Conservation (phyloP, 768 basidiomycete species). For the Leccinum boreale region DNA sequence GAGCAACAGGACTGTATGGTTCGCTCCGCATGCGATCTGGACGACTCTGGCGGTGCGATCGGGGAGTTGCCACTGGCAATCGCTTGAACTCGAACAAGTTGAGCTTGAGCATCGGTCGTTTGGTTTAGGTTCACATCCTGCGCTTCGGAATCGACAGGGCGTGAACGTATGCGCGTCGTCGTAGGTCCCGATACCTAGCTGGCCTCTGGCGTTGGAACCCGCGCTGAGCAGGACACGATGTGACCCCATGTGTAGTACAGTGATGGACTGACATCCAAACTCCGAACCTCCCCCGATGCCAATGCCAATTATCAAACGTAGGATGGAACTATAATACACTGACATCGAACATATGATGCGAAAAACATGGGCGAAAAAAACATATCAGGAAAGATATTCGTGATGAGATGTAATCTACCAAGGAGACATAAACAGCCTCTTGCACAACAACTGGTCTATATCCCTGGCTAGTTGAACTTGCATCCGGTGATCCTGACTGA, state of each 20-base stretch:
- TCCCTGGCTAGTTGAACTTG: slow-evolving; percentile 37
- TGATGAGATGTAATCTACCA: slow-evolving; percentile 10
- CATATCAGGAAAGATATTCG: slow-evolving; percentile 12
- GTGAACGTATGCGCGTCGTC: slow-evolving; percentile 41
- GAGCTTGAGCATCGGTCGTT: not conserved
- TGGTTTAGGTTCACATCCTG: slow-evolving; percentile 4
- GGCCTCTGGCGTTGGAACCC: slow-evolving; percentile 50
- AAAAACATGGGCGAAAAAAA: slow-evolving; percentile 1
- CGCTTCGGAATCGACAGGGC: slow-evolving; percentile 32
- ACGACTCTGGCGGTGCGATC: slow-evolving; percentile 33
- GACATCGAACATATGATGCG: slow-evolving; percentile 11
- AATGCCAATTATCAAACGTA: not conserved
- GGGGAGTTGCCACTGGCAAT: slow-evolving; percentile 18
- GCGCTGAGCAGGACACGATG: slow-evolving; percentile 34
- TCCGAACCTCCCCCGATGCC: not conserved
- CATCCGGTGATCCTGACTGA: slow-evolving; percentile 59
- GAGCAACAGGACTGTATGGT: slow-evolving; percentile 73
- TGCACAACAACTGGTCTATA: not conserved
- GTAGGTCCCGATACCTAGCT: slow-evolving; percentile 38
- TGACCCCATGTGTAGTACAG: not conserved
- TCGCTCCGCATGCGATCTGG: slow-evolving; percentile 67
- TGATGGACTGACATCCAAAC: not conserved
- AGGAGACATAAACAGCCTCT: not conserved
- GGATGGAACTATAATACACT: not conserved
- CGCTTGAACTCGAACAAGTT: not conserved